Base-by-base conservation (phyloP, 2,329 filamentous ascomycete species). In the Penicillium sp. region DNA sequence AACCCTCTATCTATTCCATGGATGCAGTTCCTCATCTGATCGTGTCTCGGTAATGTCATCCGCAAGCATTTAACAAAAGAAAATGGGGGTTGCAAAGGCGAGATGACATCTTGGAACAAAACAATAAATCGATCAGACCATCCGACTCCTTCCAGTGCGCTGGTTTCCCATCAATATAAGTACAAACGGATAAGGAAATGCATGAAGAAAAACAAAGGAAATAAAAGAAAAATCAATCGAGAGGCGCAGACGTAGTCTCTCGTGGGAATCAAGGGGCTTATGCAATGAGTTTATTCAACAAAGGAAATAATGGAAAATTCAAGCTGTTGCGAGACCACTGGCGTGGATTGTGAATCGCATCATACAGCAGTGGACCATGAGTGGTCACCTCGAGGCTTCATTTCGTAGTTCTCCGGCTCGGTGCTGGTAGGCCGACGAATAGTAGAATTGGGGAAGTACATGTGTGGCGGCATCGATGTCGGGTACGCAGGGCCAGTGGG, bases 381-480 rank as follows among this genome's bases (percentile, higher is more conserved):
- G 43, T 63, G 62, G 42, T 68, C 64, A 28, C 61, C 61, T 48
- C 64, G 66, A 24, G 79, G 74, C 67, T 82, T 84, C 55, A 79
- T 72, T 39, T 84, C 81, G 58, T 84, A 85, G 49, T 78, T 75
- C 48, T 81, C 76, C 6, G 84, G 82, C 64, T 93, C 85, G 3
- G 86, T 81, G 75, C 86, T 88, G 58, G 85, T 84, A 4, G 85
- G 83, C 52, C 86, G 78, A 49, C 86, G 81, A 58, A 88, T 82
- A 51, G 81, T 78, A 6, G 80, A 77, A 54, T 81, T 81, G 32
- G 78, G 76, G 58, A 89, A 90, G 67, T 89, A 91, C 73, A 88
- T 81, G 60, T 85, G 81, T 37, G 78, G 77, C 26, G 69, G 68
- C 63, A 72, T 69, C 15, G 67, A 65, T 26, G 63, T 67, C 9